Evolutionary conservation across 2,329 filamentous ascomycete genomes (phyloP).

Genomic region (Thelonectria discophora): DNA sequence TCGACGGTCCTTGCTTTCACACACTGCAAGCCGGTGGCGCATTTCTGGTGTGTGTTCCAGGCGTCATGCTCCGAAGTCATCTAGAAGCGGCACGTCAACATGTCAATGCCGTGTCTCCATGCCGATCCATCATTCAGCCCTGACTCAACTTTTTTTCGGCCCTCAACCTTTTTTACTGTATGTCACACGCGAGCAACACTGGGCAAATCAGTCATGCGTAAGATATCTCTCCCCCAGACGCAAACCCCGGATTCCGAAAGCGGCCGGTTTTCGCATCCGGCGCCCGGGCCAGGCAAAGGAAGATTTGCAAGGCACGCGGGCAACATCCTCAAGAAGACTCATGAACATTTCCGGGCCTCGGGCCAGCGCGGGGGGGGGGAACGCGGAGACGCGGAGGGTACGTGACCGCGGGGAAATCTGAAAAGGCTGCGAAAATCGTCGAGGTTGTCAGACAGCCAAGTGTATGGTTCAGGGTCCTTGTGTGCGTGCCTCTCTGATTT

Average conservation of each 20-base stretch:
- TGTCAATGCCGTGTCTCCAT: constrained; percentile 13
- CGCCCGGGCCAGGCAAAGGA: neutral
- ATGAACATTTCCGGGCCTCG: constrained; percentile 12
- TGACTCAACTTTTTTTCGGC: no score
- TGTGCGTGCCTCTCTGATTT: neutral
- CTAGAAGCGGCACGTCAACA: constrained; percentile 14
- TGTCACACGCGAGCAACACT: neutral
- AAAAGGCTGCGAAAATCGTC: no score
- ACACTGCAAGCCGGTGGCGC: constrained; percentile 1
- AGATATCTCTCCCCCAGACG: neutral
- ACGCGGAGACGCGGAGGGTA: constrained; percentile 10
- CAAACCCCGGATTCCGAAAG: constrained; percentile 22
- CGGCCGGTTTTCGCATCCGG: constrained; percentile 1
- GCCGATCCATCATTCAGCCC: neutral
- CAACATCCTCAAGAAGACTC: no score
- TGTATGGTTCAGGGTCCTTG: neutral
- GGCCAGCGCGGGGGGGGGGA: neutral
- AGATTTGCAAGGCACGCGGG: neutral
- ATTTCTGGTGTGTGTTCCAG: constrained; percentile 1
- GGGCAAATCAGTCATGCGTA: constrained; percentile 4
- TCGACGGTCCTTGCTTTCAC: no score
- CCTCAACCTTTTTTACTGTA: no score
- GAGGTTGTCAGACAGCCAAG: neutral
- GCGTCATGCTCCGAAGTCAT: constrained; percentile 10
- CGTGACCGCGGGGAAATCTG: constrained; percentile 2